Conservation (phyloP, 1,284 basidiomycete species). For the Earliella scabrosa region DNA sequence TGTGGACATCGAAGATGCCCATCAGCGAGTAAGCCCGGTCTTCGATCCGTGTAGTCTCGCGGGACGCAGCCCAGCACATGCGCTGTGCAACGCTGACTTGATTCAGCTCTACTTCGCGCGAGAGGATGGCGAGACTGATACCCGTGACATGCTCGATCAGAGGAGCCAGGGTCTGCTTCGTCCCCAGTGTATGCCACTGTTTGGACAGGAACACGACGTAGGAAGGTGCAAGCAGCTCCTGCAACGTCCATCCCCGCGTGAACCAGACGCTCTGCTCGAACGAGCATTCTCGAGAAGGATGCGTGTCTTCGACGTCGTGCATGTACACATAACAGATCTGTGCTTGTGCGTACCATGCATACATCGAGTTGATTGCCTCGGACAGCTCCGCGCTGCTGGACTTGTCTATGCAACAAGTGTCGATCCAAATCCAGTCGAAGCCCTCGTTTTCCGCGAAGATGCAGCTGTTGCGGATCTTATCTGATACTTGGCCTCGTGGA, state of each 20-base stretch:
- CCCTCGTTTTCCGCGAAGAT: background rate
- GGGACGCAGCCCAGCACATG: slow-evolving; percentile 12
- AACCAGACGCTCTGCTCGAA: slow-evolving; percentile 9
- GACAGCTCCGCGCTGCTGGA: slow-evolving; percentile 7
- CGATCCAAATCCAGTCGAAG: background rate
- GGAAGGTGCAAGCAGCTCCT: slow-evolving; percentile 10
- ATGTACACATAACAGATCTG: slow-evolving; percentile 16
- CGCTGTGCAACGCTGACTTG: slow-evolving; percentile 7
- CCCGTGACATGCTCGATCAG: slow-evolving; percentile 1
- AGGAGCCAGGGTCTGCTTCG: background rate
- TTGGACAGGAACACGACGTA: slow-evolving; percentile 6
- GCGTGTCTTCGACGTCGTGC: slow-evolving; percentile 4
- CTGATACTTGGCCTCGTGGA: background rate
- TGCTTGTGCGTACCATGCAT: slow-evolving; percentile 10
- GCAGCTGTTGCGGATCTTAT: background rate
- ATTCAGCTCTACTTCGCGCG: background rate
- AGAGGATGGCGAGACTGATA: slow-evolving; percentile 4
- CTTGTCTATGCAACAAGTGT: slow-evolving; percentile 12
- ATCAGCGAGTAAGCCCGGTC: slow-evolving; percentile 14
- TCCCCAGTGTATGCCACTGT: slow-evolving; percentile 9
- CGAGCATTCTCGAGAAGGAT: background rate
- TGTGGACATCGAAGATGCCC: slow-evolving; percentile 12
- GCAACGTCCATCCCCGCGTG: slow-evolving; percentile 16
- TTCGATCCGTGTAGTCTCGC: slow-evolving; percentile 4
- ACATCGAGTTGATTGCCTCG: slow-evolving; percentile 21